A percentile compares a stretch with the other conserved stretches of the same genome.
These are phyloP conservation scores for Phaffia tasmanica DNA, from an alignment of 768 basidiomycete genomes.

Conservation along the genomic window DNA sequence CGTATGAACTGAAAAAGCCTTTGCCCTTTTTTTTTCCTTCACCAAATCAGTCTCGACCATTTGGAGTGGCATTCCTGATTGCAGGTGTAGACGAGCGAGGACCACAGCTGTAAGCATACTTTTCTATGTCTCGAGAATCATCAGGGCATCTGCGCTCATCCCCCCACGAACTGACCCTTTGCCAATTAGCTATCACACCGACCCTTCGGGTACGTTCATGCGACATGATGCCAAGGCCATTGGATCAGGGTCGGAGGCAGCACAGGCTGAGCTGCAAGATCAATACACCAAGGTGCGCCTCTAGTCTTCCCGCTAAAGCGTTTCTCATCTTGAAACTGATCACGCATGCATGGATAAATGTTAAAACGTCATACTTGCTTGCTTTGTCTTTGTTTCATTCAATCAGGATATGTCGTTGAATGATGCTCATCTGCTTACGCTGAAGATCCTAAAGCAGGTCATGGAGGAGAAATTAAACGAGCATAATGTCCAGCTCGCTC, in stretches of 20 bases:
- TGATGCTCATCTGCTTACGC: slow-evolving; percentile 75
- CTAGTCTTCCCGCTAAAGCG: background rate
- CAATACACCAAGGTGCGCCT: slow-evolving; percentile 78
- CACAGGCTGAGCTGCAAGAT: slow-evolving; percentile 91
- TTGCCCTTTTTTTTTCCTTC: background rate
- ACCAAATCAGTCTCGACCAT: slow-evolving; percentile 62
- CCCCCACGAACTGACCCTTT: background rate
- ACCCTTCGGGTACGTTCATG: slow-evolving; percentile 95
- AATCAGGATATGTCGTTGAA: slow-evolving; percentile 84
- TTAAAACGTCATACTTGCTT: background rate
- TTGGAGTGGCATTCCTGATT: slow-evolving; percentile 92
- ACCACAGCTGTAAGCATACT: slow-evolving; percentile 67
- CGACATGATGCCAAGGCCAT: slow-evolving; percentile 97
- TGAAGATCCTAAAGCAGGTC: slow-evolving; percentile 91
- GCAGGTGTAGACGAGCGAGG: slow-evolving; percentile 95
- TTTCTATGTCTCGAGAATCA: background rate
- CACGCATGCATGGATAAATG: background rate
- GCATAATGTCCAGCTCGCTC: slow-evolving; percentile 94
- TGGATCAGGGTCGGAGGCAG: slow-evolving; percentile 93
- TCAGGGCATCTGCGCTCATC: background rate
- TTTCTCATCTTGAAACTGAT: background rate
- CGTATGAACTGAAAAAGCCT: background rate
- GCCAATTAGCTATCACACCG: slow-evolving; percentile 72
- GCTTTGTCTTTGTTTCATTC: background rate
- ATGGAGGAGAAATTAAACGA: slow-evolving; percentile 99